These are phyloP conservation scores for Terfezia boudieri DNA, from an alignment of 495 filamentous ascomycete species.

Conservation along the genomic window DNA sequence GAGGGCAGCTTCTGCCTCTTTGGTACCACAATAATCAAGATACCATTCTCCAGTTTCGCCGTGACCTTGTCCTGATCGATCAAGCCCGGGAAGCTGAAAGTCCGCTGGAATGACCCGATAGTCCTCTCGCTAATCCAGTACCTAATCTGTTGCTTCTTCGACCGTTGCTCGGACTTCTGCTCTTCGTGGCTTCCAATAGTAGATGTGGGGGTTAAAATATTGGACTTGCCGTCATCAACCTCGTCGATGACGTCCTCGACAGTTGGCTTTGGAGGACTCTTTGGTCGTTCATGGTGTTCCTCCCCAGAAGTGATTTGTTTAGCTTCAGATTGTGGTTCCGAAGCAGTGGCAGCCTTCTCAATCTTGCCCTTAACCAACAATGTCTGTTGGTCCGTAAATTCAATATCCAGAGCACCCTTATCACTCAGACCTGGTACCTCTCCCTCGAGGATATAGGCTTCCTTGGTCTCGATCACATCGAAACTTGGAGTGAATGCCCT, in stretches of 20 bases:
- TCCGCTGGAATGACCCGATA: constrained; percentile 57
- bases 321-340: constrained; percentile 18
- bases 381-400: constrained; percentile 62
- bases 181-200: background rate
- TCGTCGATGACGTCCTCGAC: constrained; percentile 6
- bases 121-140: constrained; percentile 70
- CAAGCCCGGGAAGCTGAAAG: constrained; percentile 52
- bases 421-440: constrained; percentile 60
- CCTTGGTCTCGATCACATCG: constrained; percentile 49
- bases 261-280: constrained; percentile 2
- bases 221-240: constrained; percentile 16
- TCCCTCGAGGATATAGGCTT: constrained; percentile 60
- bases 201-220: constrained; percentile 1
- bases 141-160: constrained; percentile 22
- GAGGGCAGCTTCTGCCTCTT: constrained; percentile 38
- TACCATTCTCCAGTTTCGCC: constrained; percentile 54
- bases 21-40: constrained; percentile 52
- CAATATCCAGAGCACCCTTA: constrained; percentile 54
- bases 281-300: constrained; percentile 2
- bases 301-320: constrained; percentile 9
- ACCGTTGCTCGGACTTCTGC: constrained; percentile 12
- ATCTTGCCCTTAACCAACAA: constrained; percentile 49
- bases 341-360: constrained; percentile 29
- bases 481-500: constrained; percentile 48
- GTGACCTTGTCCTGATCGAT: constrained; percentile 62